A percentile compares a stretch with the other conserved stretches of the same genome.
These are phyloP conservation scores for Tagetes patula DNA, from an alignment of 129 eudicot genomes.

Conservation along the genomic window DNA sequence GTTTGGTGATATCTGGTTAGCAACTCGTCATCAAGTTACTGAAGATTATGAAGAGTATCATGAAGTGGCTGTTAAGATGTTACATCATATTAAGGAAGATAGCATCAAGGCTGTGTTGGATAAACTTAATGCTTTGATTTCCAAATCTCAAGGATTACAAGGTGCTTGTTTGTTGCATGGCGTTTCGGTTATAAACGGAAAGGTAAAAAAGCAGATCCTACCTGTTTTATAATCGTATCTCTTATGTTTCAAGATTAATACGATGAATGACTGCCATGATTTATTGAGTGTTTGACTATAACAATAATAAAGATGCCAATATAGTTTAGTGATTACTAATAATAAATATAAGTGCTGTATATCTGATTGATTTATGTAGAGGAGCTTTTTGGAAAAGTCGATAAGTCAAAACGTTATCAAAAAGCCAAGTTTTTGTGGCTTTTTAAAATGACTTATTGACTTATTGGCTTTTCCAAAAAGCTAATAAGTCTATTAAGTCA, in stretches of 20 bases:
- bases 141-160: conserved; percentile 54
- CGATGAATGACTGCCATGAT: neutral
- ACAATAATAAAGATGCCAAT: neutral
- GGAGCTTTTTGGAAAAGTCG: too few relatives aligned
- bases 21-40: conserved; percentile 67
- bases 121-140: conserved; percentile 52
- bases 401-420: too few relatives aligned
- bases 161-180: conserved; percentile 75
- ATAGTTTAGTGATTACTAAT: conserved; percentile 9
- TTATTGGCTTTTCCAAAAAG: too few relatives aligned
- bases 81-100: conserved; percentile 77
- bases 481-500: too few relatives aligned
- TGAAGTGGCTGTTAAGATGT: conserved; percentile 88
- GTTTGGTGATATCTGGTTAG: conserved; percentile 96
- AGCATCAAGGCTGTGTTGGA: conserved; percentile 50
- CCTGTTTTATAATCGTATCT: neutral
- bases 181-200: conserved; percentile 64
- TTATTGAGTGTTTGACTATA: conserved; percentile 9
- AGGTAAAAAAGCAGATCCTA: conserved; percentile 42
- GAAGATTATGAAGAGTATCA: conserved; percentile 71
- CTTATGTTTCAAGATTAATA: neutral
- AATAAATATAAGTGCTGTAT: neutral
- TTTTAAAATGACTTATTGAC: too few relatives aligned
- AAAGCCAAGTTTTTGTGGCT: too few relatives aligned
- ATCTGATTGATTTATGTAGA: conserved; percentile 5